Conservation (phyloP, 208 protist genomes). For the Trypanosoma platydactyli region DNA sequence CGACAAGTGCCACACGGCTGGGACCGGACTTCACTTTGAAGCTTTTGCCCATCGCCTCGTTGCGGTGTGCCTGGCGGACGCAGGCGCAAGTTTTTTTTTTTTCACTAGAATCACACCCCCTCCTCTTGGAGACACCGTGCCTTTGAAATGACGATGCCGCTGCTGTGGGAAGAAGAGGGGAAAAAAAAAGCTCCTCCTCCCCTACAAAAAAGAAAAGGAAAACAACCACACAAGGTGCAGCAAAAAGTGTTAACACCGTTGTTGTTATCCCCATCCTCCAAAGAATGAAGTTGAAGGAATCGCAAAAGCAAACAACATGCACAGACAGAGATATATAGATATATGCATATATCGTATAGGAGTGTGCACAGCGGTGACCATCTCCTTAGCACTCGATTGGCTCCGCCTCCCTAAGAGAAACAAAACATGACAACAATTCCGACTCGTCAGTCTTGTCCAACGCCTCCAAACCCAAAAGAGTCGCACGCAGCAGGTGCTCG, state of each 20-base stretch:
- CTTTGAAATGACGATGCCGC: neutral
- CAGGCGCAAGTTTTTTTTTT: no score
- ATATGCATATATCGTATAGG: neutral
- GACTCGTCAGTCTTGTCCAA: neutral
- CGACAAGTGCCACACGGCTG: slow-evolving; percentile 48
- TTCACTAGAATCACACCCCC: no score
- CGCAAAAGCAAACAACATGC: no score
- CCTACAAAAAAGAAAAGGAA: slow-evolving; percentile 3
- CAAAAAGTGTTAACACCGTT: neutral
- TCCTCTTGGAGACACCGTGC: no score
- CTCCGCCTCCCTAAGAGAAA: neutral
- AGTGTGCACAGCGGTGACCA: neutral
- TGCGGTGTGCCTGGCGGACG: neutral
- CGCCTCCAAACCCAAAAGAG: neutral
- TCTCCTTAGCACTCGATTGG: neutral
- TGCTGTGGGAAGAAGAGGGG: neutral
- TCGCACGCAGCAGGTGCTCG: slow-evolving; percentile 16
- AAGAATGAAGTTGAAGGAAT: no score
- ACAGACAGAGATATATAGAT: neutral
- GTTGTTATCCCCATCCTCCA: no score
- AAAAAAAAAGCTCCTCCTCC: slow-evolving; percentile 18
- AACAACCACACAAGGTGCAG: neutral
- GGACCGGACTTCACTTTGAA: slow-evolving; percentile 54
- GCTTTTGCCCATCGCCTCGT: slow-evolving; percentile 50
- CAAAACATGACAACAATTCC: slow-evolving; percentile 13